Percentiles rank a stretch among this genome's conserved stretches.
These are phyloP conservation scores for Fusarium falciforme DNA, from an alignment of 2,329 filamentous ascomycete species.

Conservation along the genomic window DNA sequence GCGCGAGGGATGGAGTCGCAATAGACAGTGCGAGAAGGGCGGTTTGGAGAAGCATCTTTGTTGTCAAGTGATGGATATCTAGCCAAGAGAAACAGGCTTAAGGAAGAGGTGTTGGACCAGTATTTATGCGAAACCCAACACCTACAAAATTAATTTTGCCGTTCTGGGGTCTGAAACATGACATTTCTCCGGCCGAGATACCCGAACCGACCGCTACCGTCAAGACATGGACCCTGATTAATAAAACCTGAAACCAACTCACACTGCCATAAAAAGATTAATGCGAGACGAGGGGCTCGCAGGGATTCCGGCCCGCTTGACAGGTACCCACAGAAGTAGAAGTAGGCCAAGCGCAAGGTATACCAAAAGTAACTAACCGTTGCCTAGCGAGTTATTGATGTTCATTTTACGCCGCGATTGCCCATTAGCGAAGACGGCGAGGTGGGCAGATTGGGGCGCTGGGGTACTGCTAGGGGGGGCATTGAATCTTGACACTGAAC, in stretches of 20 bases:
- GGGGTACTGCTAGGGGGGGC: background rate
- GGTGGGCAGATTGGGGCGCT: background rate
- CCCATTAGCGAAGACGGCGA: background rate
- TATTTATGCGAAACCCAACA: conserved; percentile 6
- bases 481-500: too few species aligned
- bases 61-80: conserved; percentile 7
- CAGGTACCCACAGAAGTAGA: background rate
- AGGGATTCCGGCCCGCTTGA: background rate
- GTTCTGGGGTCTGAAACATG: conserved; percentile 31
- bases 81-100: background rate
- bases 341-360: background rate
- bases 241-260: background rate
- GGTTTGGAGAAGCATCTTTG: conserved; percentile 48
- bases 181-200: conserved; percentile 26
- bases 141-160: conserved; percentile 17
- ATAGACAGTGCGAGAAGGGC: conserved; percentile 59
- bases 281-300: background rate
- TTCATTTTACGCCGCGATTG: too few species aligned
- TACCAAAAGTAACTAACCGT: too few species aligned
- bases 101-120: background rate
- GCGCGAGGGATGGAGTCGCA: conserved; percentile 60
- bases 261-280: background rate
- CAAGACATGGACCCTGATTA: background rate
- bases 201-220: background rate
- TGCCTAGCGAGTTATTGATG: too few species aligned